A percentile compares a stretch with the other conserved stretches of the same genome.
These are phyloP conservation scores for Gracilariopsis chorda DNA, from an alignment of 23 red algal genomes.

Conservation along the genomic window DNA sequence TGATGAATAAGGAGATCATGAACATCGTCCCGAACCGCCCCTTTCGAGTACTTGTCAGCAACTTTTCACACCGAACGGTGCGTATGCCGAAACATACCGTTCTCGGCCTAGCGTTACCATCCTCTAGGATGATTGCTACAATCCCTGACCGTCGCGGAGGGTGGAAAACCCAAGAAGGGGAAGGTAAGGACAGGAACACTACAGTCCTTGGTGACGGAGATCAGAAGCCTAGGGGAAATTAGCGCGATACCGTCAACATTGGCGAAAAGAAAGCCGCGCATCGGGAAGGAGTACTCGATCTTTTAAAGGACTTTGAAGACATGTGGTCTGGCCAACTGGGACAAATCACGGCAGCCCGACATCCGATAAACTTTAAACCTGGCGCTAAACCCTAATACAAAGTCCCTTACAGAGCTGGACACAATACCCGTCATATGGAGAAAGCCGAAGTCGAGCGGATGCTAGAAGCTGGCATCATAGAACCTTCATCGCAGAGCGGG, in stretches of 20 bases:
- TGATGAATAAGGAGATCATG: constrained; percentile 9
- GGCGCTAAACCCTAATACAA: neutral
- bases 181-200: neutral
- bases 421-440: neutral
- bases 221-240: neutral
- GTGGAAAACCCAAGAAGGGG: neutral
- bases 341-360: neutral
- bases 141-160: neutral
- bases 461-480: neutral
- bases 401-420: neutral
- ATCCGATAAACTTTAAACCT: neutral
- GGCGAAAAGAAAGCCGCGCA: neutral
- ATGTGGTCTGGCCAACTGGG: neutral
- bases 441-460: neutral
- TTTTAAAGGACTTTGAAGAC: neutral
- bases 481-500: constrained; percentile 1
- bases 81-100: neutral
- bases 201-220: neutral
- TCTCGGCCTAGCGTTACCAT: neutral
- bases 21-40: neutral
- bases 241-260: neutral
- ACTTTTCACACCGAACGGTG: neutral
- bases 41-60: neutral
- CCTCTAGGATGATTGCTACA: neutral
- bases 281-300: neutral